phyloP scores from a whole-genome alignment of 768 basidiomycete species.

The Pulveroboletus sp. region DNA sequence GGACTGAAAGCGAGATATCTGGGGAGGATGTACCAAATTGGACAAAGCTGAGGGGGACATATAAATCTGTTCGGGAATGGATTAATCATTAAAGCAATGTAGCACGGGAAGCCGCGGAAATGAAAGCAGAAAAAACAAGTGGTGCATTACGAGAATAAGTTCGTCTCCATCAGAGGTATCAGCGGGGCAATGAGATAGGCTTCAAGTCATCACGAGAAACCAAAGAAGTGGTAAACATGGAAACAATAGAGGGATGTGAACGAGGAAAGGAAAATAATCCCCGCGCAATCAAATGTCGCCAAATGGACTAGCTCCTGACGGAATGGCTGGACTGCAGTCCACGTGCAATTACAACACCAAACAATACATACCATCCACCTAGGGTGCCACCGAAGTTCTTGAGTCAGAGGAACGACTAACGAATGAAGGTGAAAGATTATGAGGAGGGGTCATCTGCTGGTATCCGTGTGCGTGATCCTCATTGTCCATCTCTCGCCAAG shows the following conservation, averaged over 20 bases:
- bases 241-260: background rate
- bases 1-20: background rate
- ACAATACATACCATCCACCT: conserved; percentile 9
- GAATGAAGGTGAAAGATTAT: background rate
- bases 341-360: conserved; percentile 8
- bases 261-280: background rate
- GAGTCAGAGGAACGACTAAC: background rate
- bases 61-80: conserved; percentile 3
- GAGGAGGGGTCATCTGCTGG: background rate
- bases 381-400: background rate
- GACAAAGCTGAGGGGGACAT: background rate
- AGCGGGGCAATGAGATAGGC: background rate
- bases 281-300: background rate
- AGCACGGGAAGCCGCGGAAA: background rate
- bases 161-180: background rate
- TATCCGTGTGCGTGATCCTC: background rate
- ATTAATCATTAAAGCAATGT: background rate
- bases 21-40: background rate
- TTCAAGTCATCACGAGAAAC: background rate
- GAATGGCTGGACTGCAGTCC: conserved; percentile 1
- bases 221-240: background rate
- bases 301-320: background rate
- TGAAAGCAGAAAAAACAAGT: background rate
- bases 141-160: background rate
- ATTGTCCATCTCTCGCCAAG: background rate